Conservation (phyloP, 495 filamentous ascomycete species). For the Aspergillus sparsus region DNA sequence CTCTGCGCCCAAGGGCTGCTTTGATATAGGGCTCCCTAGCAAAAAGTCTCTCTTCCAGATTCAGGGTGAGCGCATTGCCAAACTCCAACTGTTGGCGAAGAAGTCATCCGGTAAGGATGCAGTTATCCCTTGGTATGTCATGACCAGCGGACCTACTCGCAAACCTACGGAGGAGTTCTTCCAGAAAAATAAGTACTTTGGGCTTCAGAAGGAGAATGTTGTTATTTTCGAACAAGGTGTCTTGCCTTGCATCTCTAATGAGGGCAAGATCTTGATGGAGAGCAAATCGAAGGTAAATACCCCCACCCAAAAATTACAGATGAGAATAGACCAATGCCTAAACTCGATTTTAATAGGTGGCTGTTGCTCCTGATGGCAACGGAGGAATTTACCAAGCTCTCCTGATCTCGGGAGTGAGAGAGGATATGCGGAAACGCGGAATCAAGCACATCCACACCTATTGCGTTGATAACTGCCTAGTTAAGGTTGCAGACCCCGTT, state of each 20-base stretch:
- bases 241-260: constrained; percentile 94
- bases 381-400: constrained; percentile 96
- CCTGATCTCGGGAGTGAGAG: constrained; percentile 75
- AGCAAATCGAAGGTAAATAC: constrained; percentile 73
- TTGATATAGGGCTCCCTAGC: constrained; percentile 89
- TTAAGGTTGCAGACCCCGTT: constrained; percentile 92
- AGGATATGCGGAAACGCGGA: constrained; percentile 84
- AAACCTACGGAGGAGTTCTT: constrained; percentile 92
- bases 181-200: constrained; percentile 84
- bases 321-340: background rate
- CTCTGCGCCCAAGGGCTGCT: constrained; percentile 95
- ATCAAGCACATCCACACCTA: constrained; percentile 97
- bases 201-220: constrained; percentile 80
- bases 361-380: constrained; percentile 98
- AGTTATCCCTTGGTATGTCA: constrained; percentile 96
- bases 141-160: constrained; percentile 97
- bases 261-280: constrained; percentile 95
- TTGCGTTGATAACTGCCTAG: constrained; percentile 99
- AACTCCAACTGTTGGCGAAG: constrained; percentile 80
- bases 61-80: constrained; percentile 88
- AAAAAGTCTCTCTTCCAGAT: constrained; percentile 95
- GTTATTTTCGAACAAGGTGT: constrained; percentile 96
- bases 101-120: constrained; percentile 65
- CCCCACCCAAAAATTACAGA: background rate
- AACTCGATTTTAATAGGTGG: constrained; percentile 52